Conservation (phyloP, 176 grass and related monocot species). For the Areca catechu region DNA sequence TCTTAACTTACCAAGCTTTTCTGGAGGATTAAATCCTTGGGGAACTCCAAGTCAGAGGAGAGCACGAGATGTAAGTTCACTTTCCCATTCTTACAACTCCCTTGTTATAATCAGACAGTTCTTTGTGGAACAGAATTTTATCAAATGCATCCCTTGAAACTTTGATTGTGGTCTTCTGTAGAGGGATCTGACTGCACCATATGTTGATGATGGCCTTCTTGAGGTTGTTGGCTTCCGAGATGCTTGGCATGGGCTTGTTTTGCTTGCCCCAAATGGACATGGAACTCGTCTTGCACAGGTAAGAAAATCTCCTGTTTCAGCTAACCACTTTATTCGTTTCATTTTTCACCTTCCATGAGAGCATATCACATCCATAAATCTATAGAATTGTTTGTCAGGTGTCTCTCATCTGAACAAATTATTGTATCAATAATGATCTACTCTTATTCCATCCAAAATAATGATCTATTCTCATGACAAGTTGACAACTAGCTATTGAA, state of each 20-base stretch:
- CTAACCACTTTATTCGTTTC: neutral
- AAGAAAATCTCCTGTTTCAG: neutral
- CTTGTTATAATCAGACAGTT: neutral
- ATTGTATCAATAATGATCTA: no score
- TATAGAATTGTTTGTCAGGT: no score
- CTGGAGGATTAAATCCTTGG: slow-evolving; percentile 67
- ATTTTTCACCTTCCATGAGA: no score
- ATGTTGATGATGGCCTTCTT: slow-evolving; percentile 61
- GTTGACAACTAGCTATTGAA: no score
- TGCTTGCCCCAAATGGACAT: slow-evolving; percentile 81
- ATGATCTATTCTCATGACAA: neutral
- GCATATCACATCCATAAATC: no score
- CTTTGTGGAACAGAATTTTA: no score
- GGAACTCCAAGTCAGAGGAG: slow-evolving; percentile 37
- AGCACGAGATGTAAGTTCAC: slow-evolving; percentile 32
- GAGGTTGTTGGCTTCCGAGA: slow-evolving; percentile 91
- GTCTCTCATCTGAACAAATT: no score
- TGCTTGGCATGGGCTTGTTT: slow-evolving; percentile 79
- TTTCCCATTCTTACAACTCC: neutral
- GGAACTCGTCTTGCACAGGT: slow-evolving; percentile 83
- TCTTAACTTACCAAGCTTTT: slow-evolving; percentile 67
- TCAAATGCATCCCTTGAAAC: neutral
- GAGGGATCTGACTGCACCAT: slow-evolving; percentile 60
- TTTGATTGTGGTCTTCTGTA: slow-evolving; percentile 19
- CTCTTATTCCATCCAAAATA: neutral